Evolutionary conservation across 768 basidiomycete species (phyloP).

Genomic region (Collybia sordida): DNA sequence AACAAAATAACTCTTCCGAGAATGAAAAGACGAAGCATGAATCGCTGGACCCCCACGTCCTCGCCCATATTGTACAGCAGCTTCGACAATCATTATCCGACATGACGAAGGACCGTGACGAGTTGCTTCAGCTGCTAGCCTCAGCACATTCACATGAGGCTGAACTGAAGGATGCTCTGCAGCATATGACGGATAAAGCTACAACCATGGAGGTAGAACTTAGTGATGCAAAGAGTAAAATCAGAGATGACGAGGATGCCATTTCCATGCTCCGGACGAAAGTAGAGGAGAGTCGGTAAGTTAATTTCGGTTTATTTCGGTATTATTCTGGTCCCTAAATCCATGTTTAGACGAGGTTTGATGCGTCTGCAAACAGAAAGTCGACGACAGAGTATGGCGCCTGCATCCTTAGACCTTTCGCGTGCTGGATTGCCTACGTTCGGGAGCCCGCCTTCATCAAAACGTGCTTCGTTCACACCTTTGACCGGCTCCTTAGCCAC

Average conservation of each 20-base stretch:
- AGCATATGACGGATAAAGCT: conserved; percentile 66
- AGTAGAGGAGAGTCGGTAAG: conserved; percentile 84
- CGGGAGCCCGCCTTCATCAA: conserved; percentile 51
- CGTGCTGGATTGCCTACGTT: conserved; percentile 41
- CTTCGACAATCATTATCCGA: conserved; percentile 65
- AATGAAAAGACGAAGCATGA: conserved; percentile 20
- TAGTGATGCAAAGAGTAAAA: conserved; percentile 45
- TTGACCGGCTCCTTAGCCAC: conserved; percentile 54
- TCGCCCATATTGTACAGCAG: conserved; percentile 75
- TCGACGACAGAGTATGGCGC: conserved; percentile 55
- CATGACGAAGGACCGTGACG: conserved; percentile 71
- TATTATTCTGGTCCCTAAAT: conserved; percentile 5
- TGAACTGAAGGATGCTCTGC: conserved; percentile 60
- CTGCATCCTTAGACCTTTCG: conserved; percentile 53
- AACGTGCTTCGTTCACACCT: conserved; percentile 76
- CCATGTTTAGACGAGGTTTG: conserved; percentile 61
- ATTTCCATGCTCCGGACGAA: conserved; percentile 76
- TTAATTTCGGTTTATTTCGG: conserved; percentile 10
- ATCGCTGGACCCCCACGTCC: conserved; percentile 72
- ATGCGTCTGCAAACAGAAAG: conserved; percentile 86
- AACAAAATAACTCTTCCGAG: conserved; percentile 9
- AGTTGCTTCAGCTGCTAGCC: conserved; percentile 52
- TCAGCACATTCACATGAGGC: conserved; percentile 54
- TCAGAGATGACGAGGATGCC: conserved; percentile 74
- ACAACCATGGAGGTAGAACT: conserved; percentile 58